Percentiles rank a stretch among this genome's conserved stretches.
Conservation (phyloP, 805 yeast species). For the Naumovozyma dairenensis region DNA sequence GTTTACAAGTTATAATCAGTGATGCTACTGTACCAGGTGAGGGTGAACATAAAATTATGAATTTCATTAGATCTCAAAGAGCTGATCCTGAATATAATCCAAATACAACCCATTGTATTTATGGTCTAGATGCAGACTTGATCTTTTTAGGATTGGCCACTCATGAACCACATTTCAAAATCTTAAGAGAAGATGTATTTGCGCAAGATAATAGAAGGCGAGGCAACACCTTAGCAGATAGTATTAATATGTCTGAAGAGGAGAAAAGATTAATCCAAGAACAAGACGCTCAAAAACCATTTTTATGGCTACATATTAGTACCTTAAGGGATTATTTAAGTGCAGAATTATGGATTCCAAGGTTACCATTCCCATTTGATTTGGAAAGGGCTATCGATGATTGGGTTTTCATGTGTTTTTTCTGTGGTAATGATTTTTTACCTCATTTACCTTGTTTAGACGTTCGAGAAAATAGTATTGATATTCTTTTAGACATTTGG, state of each 20-base stretch:
- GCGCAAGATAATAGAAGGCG: conserved; percentile 44
- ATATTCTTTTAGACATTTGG: conserved; percentile 74
- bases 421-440: conserved; percentile 95
- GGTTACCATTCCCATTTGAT: conserved; percentile 66
- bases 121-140: conserved; percentile 96
- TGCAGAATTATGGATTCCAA: conserved; percentile 66
- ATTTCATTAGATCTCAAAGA: conserved; percentile 83
- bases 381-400: conserved; percentile 94
- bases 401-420: conserved; percentile 98
- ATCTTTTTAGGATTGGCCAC: conserved; percentile 93
- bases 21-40: conserved; percentile 99
- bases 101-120: conserved; percentile 90
- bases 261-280: conserved; percentile 33
- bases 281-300: conserved; percentile 55
- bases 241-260: conserved; percentile 48
- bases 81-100: conserved; percentile 81
- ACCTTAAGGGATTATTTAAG: conserved; percentile 81
- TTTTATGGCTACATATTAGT: conserved; percentile 86
- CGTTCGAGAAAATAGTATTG: conserved; percentile 91
- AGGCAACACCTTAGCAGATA: conserved; percentile 14
- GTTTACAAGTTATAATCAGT: conserved; percentile 78
- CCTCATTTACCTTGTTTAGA: conserved; percentile 94
- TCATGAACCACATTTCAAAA: conserved; percentile 93
- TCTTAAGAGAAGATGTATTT: conserved; percentile 92
- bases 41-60: conserved; percentile 98